A percentile compares a stretch with the other conserved stretches of the same genome.
Conservation (phyloP, 257 asterid genomes). For the Nicotiana otophora region DNA sequence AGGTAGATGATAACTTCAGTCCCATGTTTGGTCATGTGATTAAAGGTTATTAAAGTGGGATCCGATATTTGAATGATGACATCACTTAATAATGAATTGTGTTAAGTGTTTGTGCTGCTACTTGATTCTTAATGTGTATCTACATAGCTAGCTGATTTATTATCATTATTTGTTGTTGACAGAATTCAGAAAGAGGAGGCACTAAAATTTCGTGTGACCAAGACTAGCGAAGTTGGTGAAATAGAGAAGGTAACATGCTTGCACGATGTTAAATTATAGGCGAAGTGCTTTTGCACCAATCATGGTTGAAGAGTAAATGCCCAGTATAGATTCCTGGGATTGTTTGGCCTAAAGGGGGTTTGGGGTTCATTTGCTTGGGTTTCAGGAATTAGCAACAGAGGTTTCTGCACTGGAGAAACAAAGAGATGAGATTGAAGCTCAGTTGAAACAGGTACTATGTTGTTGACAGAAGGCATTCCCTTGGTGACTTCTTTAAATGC, state of each 20-base stretch:
- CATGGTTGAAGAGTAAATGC: not conserved
- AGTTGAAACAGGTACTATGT: constrained; percentile 67
- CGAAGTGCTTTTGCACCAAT: constrained; percentile 1
- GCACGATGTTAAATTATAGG: not conserved
- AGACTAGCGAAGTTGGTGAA: constrained; percentile 68
- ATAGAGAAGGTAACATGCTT: constrained; percentile 65
- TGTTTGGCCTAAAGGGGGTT: constrained; percentile 8
- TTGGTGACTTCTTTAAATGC: not conserved
- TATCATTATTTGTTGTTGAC: constrained; percentile 25
- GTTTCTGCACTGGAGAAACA: constrained; percentile 76
- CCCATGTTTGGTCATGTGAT: not conserved
- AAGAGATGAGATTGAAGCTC: constrained; percentile 85
- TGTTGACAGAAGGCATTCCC: not conserved
- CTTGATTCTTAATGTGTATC: constrained; percentile 3
- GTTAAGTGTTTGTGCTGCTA: not conserved
- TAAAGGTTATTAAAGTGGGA: not conserved
- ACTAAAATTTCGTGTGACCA: constrained; percentile 64
- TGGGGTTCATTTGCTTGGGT: constrained; percentile 17
- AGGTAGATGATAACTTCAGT: not conserved
- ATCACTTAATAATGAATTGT: not conserved
- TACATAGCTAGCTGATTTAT: constrained; percentile 1
- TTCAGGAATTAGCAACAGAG: constrained; percentile 79
- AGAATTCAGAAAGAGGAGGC: constrained; percentile 95
- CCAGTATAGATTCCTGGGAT: constrained; percentile 6
- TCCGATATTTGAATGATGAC: not conserved